These are phyloP conservation scores for Pisolithus marmoratus DNA, from an alignment of 768 basidiomycete genomes.

Conservation along the genomic window DNA sequence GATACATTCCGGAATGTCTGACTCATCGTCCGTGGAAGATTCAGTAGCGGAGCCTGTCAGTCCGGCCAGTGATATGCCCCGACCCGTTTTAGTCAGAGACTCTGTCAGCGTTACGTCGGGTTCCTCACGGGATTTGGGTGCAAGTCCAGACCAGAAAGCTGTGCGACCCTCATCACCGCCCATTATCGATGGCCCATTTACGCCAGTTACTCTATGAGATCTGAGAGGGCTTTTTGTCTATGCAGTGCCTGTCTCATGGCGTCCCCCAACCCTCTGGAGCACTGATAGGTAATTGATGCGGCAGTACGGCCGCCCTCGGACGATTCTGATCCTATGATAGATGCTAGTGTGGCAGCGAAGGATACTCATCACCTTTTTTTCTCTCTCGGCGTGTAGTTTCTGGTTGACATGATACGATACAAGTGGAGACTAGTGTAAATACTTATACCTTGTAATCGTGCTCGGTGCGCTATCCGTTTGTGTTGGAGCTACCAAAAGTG, in stretches of 20 bases:
- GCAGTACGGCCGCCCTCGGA: too few relatives aligned
- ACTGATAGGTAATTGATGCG: too few relatives aligned
- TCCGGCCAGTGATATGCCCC: slow-evolving; percentile 24
- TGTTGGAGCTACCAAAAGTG: too few relatives aligned
- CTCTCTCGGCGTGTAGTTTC: too few relatives aligned
- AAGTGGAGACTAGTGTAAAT: neutral
- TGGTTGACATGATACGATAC: too few relatives aligned
- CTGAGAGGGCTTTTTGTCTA: slow-evolving; percentile 1
- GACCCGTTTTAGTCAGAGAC: slow-evolving; percentile 26
- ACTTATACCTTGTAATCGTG: neutral
- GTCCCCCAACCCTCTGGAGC: too few relatives aligned
- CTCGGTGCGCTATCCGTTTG: too few relatives aligned
- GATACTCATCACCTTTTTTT: too few relatives aligned
- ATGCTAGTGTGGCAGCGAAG: neutral
- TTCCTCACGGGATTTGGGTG: slow-evolving; percentile 20
- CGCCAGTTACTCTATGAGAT: slow-evolving; percentile 26
- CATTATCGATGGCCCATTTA: slow-evolving; percentile 15
- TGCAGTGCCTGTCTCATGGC: slow-evolving; percentile 2
- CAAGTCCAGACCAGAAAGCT: slow-evolving; percentile 25
- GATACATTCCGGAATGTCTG: slow-evolving; percentile 25
- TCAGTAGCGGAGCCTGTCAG: slow-evolving; percentile 30
- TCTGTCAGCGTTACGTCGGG: slow-evolving; percentile 23
- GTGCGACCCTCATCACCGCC: slow-evolving; percentile 8
- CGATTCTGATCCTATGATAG: neutral
- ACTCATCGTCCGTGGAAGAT: slow-evolving; percentile 33